These are phyloP conservation scores for Lotus japonicus DNA, from an alignment of 306 rosid species.

Conservation along the genomic window DNA sequence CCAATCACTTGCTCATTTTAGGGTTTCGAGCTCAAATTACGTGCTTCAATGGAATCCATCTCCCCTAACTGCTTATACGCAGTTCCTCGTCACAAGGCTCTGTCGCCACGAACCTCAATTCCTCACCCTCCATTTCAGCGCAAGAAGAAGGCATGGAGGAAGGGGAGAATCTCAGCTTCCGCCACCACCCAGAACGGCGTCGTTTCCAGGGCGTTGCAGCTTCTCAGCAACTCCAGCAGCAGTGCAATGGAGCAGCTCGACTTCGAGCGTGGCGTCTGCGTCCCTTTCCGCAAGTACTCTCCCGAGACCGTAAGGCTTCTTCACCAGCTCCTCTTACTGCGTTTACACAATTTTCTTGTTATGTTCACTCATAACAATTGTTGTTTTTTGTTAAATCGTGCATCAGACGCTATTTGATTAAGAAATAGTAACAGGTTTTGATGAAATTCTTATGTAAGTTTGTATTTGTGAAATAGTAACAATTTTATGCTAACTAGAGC, in stretches of 20 bases:
- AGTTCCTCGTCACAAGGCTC: conserved; percentile 18
- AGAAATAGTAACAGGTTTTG: neutral
- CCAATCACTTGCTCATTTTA: conserved; percentile 10
- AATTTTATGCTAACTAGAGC: no score
- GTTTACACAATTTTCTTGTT: neutral
- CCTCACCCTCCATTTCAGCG: neutral
- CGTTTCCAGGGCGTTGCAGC: conserved; percentile 17
- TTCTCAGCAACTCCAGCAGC: conserved; percentile 34
- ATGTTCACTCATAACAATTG: neutral
- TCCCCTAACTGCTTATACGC: conserved; percentile 21
- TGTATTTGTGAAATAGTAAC: no score
- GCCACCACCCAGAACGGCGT: conserved; percentile 34
- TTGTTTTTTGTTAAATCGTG: neutral
- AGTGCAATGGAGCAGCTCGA: conserved; percentile 92
- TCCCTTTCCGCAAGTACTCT: conserved; percentile 94
- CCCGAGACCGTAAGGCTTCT: conserved; percentile 68
- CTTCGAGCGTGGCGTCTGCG: conserved; percentile 93
- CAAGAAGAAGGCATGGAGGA: neutral
- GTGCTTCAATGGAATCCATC: conserved; percentile 40
- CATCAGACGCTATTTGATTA: neutral
- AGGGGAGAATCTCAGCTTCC: conserved; percentile 28
- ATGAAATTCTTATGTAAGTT: neutral
- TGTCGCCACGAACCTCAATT: neutral
- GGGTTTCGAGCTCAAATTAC: conserved; percentile 24
- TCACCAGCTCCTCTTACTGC: neutral